Evolutionary conservation across 495 filamentous ascomycete genomes (phyloP), one percentile per base, ranked within the genome.

Genomic region (Penicillium robsamsonii): DNA sequence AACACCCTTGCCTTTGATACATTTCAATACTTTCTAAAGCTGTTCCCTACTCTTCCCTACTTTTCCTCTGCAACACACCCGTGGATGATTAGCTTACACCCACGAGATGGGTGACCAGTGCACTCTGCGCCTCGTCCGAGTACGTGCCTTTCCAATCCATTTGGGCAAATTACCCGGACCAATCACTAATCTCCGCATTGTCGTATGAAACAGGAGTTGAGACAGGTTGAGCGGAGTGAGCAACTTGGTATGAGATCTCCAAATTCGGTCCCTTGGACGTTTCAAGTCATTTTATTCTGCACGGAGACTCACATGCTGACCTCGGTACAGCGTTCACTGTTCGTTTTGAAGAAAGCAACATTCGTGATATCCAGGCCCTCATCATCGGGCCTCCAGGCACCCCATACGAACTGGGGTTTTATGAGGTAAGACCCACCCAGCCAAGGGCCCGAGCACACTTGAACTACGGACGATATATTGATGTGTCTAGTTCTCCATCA

Each of bases 381-480:
- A 90, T 98, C 57, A 83, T 98, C 51, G 94, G 94, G 0, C 93
- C 95, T 8, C 92, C 94, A 46, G 92, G 93, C 51, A 96, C 94
- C 0, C 92, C 94, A 0, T 98, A 98, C 69, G 91, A 97, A 63
- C 95, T 96, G 65, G 94, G 93, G 4, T 97, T 96, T 79, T 98
- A 96, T 65, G 90, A 96, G 83, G 91, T 93, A 46, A 42, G 79
- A 17, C 25, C 10, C 12, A 38, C 5, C 10, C 22, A 22, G 17
- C 44, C 4, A 12, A 35, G 24, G 20, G 17, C 27, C 20, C 9
- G 22, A 30, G 25, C 24, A 51, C 35, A 15, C 35, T 35, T 15
- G 37, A 31, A 24, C 12, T 18, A 38, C 35, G 35, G 13, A 17
- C 17, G 30, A n/a, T 37, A 4, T 5, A 44, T 41, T 29, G 20